A percentile compares a stretch with the other conserved stretches of the same genome.
These are phyloP conservation scores for Aspergillus arachidicola DNA, from an alignment of 2,329 filamentous ascomycete genomes.

Conservation along the genomic window DNA sequence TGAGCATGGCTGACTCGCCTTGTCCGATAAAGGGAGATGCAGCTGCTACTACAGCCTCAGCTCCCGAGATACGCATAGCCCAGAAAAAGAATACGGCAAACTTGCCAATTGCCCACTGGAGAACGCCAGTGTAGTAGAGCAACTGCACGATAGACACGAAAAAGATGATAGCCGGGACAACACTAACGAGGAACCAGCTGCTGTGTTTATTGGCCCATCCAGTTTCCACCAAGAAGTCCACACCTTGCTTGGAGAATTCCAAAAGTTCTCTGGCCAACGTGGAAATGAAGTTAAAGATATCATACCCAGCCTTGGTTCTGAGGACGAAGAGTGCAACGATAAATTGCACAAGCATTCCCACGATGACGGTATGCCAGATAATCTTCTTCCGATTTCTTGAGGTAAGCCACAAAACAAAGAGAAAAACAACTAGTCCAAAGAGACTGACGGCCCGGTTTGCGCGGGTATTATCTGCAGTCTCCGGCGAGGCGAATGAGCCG, in stretches of 20 bases:
- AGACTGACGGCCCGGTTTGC: constrained; percentile 79
- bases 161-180: constrained; percentile 93
- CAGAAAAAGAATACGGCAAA: constrained; percentile 92
- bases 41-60: constrained; percentile 89
- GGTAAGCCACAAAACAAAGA: constrained; percentile 68
- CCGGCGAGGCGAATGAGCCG: constrained; percentile 73
- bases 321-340: constrained; percentile 87
- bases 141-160: constrained; percentile 92
- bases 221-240: constrained; percentile 67
- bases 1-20: constrained; percentile 90
- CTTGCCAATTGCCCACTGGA: constrained; percentile 90
- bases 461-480: constrained; percentile 74
- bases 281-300: constrained; percentile 91
- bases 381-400: constrained; percentile 67
- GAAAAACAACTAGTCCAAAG: constrained; percentile 74
- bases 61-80: constrained; percentile 81
- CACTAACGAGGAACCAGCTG: constrained; percentile 72
- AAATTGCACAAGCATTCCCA: constrained; percentile 86
- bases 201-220: constrained; percentile 45
- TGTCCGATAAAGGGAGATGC: constrained; percentile 94
- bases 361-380: constrained; percentile 77
- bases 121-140: constrained; percentile 74
- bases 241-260: constrained; percentile 73
- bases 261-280: constrained; percentile 72
- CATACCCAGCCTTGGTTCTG: constrained; percentile 76